Conservation (phyloP, 352 stramenopile genomes). For the Phytophthora constricta region DNA sequence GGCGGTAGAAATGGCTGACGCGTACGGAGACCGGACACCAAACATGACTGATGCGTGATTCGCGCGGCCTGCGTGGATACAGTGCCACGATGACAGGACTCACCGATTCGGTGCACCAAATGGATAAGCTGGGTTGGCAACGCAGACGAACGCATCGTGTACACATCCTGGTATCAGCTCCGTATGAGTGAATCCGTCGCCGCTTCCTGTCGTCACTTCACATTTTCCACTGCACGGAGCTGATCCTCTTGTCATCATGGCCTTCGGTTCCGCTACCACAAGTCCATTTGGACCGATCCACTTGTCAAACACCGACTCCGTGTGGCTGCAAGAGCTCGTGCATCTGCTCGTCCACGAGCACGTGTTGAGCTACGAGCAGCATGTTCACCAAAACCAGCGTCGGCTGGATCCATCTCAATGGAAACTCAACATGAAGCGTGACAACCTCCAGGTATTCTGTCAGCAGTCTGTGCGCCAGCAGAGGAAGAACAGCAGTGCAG, state of each 20-base stretch:
- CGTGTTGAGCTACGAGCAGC: constrained; percentile 24
- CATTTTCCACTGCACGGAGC: constrained; percentile 12
- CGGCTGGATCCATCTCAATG: constrained; percentile 23
- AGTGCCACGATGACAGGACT: background rate
- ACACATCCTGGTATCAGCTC: constrained; percentile 1
- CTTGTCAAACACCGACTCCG: constrained; percentile 26
- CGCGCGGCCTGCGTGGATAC: constrained; percentile 13
- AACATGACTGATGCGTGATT: constrained; percentile 7
- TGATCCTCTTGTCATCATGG: background rate
- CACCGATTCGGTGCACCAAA: background rate
- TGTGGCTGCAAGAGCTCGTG: constrained; percentile 32
- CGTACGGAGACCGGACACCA: constrained; percentile 11
- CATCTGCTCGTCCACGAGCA: constrained; percentile 28
- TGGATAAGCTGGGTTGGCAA: constrained; percentile 2
- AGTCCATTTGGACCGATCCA: constrained; percentile 34
- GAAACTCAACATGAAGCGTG: constrained; percentile 27
- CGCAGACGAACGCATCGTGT: constrained; percentile 23
- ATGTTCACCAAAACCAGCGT: constrained; percentile 26
- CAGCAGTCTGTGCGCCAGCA: constrained; percentile 11
- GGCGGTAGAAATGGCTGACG: background rate
- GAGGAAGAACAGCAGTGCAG: constrained; percentile 16
- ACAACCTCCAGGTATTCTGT: constrained; percentile 28
- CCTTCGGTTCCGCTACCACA: background rate
- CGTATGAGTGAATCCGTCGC: constrained; percentile 9
- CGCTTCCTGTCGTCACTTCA: constrained; percentile 13